phyloP scores from a whole-genome alignment of 352 stramenopile genomes.

The Phytopythium vexans region DNA sequence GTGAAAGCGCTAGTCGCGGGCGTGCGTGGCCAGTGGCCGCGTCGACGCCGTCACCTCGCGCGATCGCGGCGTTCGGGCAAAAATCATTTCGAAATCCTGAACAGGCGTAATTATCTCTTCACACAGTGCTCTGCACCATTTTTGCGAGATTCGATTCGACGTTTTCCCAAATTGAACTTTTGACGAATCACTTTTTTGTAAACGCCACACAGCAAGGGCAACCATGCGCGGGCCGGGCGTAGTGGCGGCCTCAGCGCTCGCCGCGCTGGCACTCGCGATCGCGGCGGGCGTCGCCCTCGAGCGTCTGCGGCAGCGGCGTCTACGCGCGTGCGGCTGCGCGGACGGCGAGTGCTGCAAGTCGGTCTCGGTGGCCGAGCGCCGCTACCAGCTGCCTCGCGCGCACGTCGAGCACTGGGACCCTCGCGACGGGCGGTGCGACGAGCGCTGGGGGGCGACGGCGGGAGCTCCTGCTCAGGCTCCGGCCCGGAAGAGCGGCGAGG shows the following conservation, averaged over 20 bases:
- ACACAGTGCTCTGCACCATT: too few species aligned
- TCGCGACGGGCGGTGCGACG: slow-evolving; percentile 48
- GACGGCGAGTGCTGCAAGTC: slow-evolving; percentile 82
- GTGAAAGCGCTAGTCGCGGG: too few species aligned
- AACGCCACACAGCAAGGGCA: too few species aligned
- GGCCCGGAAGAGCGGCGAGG: slow-evolving; percentile 43
- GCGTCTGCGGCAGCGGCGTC: slow-evolving; percentile 20
- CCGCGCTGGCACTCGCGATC: slow-evolving; percentile 11
- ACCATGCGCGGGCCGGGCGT: too few species aligned
- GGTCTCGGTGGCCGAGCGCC: slow-evolving; percentile 44
- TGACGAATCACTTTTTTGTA: too few species aligned
- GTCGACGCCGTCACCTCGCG: too few species aligned
- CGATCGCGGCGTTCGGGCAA: too few species aligned
- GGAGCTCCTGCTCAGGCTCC: slow-evolving; percentile 1
- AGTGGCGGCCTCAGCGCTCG: not conserved
- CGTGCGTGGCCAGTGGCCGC: too few species aligned
- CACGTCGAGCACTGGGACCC: slow-evolving; percentile 73
- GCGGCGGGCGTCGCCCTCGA: slow-evolving; percentile 26
- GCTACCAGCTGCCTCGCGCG: slow-evolving; percentile 67
- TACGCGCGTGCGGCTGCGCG: slow-evolving; percentile 46
- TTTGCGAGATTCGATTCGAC: too few species aligned
- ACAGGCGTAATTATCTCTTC: too few species aligned
- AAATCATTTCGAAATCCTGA: too few species aligned
- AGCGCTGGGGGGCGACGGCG: slow-evolving; percentile 52
- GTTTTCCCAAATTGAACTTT: too few species aligned